These are phyloP conservation scores for Xylaria scruposa DNA, from an alignment of 495 filamentous ascomycete genomes.

Conservation along the genomic window DNA sequence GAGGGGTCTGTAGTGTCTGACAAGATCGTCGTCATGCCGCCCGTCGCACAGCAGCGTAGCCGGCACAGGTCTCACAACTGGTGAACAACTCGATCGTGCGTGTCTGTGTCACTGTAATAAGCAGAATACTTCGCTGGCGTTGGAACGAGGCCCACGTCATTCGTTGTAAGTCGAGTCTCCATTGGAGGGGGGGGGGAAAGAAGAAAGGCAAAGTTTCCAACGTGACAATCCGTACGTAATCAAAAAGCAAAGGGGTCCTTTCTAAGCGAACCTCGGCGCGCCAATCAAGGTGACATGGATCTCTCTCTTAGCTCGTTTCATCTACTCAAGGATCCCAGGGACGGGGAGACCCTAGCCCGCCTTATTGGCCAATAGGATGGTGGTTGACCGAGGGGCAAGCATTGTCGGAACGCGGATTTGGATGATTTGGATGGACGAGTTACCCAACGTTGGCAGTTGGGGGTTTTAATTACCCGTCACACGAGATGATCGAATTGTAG, in stretches of 20 bases:
- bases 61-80: too few species aligned
- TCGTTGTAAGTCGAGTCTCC: neutral
- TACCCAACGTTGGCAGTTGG: neutral
- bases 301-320: constrained; percentile 26
- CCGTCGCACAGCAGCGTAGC: too few species aligned
- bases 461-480: constrained; percentile 2
- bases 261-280: constrained; percentile 3
- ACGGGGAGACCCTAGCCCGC: constrained; percentile 15
- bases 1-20: too few species aligned
- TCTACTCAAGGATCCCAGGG: constrained; percentile 2
- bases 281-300: constrained; percentile 12
- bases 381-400: neutral
- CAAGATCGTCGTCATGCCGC: too few species aligned
- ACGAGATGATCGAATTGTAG: neutral
- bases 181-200: neutral
- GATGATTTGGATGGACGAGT: neutral
- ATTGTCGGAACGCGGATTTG: constrained; percentile 10
- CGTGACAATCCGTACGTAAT: neutral
- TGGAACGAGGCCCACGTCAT: neutral
- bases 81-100: neutral
- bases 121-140: neutral
- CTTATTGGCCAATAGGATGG: constrained; percentile 4
- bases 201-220: neutral
- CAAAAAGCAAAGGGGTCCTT: constrained; percentile 22
- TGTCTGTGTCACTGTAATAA: neutral